These are phyloP conservation scores for Pestalotiopsis sp. DNA, from an alignment of 2,329 filamentous ascomycete species.

Conservation along the genomic window DNA sequence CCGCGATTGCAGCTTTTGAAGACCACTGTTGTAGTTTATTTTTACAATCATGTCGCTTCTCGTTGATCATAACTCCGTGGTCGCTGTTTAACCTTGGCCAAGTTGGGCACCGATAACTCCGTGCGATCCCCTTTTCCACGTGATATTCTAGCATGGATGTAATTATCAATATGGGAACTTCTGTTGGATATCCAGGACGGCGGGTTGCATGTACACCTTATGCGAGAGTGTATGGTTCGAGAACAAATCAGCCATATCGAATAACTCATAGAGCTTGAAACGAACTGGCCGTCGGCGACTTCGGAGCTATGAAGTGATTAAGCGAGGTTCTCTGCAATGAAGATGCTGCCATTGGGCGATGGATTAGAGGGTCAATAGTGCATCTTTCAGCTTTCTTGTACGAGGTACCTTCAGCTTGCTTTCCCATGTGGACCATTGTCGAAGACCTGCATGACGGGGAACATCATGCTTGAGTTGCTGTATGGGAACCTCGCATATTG, in stretches of 20 bases:
- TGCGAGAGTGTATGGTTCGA: not conserved
- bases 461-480: not conserved
- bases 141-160: not conserved
- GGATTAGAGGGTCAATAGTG: no score
- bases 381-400: not conserved
- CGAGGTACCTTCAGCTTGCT: not conserved
- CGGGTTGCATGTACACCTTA: not conserved
- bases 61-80: no score
- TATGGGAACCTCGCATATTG: not conserved
- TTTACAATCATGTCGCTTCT: no score
- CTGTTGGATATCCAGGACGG: not conserved
- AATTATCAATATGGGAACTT: not conserved
- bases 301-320: no score
- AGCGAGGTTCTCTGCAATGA: no score
- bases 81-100: not conserved
- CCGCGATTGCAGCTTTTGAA: no score
- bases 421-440: not conserved
- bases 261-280: not conserved
- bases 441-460: not conserved
- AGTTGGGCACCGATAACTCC: not conserved
- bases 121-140: not conserved
- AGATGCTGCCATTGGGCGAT: no score
- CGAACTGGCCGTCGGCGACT: no score
- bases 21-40: no score
- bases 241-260: not conserved